Conservation (phyloP, 1,139 yeast species). For the Sugiyamaella japonica region DNA sequence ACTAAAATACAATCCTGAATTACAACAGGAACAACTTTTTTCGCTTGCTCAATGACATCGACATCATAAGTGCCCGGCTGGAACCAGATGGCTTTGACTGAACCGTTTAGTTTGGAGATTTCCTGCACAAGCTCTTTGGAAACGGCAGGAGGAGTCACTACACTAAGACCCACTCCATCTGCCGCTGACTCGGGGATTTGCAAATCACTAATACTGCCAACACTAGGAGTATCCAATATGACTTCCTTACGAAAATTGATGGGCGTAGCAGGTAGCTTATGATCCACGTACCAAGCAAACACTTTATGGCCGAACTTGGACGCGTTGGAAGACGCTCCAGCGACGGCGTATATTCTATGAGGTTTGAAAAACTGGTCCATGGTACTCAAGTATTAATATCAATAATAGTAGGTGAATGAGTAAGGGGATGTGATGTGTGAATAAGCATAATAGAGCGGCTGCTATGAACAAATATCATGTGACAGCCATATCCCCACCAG, state of each 20-base stretch:
- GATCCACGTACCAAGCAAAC: slow-evolving; percentile 63
- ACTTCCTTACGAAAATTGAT: slow-evolving; percentile 57
- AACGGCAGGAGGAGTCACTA: slow-evolving; percentile 72
- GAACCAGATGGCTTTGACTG: slow-evolving; percentile 68
- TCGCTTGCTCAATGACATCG: slow-evolving; percentile 51
- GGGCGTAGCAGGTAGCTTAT: slow-evolving; percentile 61
- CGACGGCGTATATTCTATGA: slow-evolving; percentile 58
- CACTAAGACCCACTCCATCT: slow-evolving; percentile 40
- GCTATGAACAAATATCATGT: no score
- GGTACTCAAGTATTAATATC: neutral
- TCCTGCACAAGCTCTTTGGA: slow-evolving; percentile 52
- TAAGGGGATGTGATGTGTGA: no score
- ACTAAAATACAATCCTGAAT: slow-evolving; percentile 70
- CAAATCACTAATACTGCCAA: slow-evolving; percentile 43
- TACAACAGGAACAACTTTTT: slow-evolving; percentile 45
- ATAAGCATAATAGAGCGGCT: no score
- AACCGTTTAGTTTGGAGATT: slow-evolving; percentile 39
- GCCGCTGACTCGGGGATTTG: slow-evolving; percentile 34
- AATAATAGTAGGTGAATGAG: no score
- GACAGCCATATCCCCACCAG: no score
- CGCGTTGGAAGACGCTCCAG: slow-evolving; percentile 71
- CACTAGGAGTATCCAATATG: slow-evolving; percentile 51
- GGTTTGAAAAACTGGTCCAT: slow-evolving; percentile 52
- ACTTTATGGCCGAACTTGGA: slow-evolving; percentile 72
- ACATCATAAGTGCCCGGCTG: slow-evolving; percentile 76